Evolutionary conservation across 2,329 filamentous ascomycete genomes (phyloP), one percentile per base, ranked within the genome.

Genomic region (Neofusicoccum cordaticola): DNA sequence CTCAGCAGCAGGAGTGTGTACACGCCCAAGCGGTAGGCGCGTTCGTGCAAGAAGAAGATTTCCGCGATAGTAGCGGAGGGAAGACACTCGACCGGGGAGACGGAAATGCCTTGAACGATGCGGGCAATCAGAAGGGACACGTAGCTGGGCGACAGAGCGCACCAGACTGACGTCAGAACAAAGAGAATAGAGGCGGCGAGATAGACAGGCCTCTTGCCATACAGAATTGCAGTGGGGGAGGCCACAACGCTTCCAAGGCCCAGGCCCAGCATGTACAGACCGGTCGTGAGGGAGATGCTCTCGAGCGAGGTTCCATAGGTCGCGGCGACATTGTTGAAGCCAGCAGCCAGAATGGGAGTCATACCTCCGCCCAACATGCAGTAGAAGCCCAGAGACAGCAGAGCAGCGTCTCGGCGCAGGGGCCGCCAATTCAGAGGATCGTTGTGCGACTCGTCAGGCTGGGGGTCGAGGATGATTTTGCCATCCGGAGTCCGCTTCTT

Each of bases 21-120:
- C 27, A 98, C 93, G 9, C 95, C 95, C 50, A 98, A 87, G 4
- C 94, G 89, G 74, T 93, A 98, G 0, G 94, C 94, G 66, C 94
- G 85, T 78, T 98, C 94, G 71, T 98, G 94, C 19, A 98, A 82
- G 73, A 97, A 97, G 81, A 93, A 98, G 66, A 98, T 97, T 77
- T 98, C 94, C 3, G 93, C 93, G 71, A 98, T 94, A 0, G 93
- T 97, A 15, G 94, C 93, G 4, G 92, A 96, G 0, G 94, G 94
- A 35, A 98, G 83, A 72, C 93, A 96, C 76, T 98, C 94, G 8
- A 97, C 92, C 0, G 93, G 92, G 68, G 91, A 95, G 56, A 97
- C 89, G 0, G 93, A 90, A 9, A 97, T 82, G 3, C 94, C 95
- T 76, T 96, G 92, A 67, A 97, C 90, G 53, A 98, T 88, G 62